A percentile compares a stretch with the other conserved stretches of the same genome.
phyloP scores from a whole-genome alignment of 2,329 filamentous ascomycete genomes.

The Arthrobotrys megalospora region DNA sequence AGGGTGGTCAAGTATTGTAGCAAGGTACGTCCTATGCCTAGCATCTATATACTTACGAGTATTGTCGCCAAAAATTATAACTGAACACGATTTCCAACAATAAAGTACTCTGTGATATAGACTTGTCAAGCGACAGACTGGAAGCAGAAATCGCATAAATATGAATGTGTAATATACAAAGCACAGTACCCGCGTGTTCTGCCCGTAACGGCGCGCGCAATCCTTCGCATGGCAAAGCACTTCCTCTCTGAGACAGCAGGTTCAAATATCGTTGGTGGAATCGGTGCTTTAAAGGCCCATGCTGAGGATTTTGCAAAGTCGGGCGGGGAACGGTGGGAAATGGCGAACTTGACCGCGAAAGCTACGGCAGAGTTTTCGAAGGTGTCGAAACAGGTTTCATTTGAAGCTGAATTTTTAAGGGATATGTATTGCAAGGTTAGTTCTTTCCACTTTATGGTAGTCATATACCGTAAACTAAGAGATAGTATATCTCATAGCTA shows the following conservation, averaged over 20 bases:
- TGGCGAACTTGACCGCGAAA: conserved; percentile 72
- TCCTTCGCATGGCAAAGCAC: conserved; percentile 71
- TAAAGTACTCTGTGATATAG: conserved; percentile 66
- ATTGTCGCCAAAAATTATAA: neutral
- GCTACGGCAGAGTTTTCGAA: conserved; percentile 73
- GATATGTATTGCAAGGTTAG: conserved; percentile 70
- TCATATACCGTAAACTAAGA: neutral
- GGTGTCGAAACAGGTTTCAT: conserved; percentile 67
- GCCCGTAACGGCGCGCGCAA: conserved; percentile 73
- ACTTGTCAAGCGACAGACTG: conserved; percentile 75
- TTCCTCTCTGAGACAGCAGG: conserved; percentile 68
- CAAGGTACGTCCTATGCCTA: conserved; percentile 69
- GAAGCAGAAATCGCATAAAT: conserved; percentile 73
- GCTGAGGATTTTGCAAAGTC: conserved; percentile 68
- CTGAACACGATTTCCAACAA: conserved; percentile 35
- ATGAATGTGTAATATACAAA: conserved; percentile 73
- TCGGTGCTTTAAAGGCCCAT: conserved; percentile 65
- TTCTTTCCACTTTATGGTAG: neutral
- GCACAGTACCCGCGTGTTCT: conserved; percentile 69
- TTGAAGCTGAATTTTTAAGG: conserved; percentile 66
- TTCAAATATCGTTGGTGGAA: conserved; percentile 69
- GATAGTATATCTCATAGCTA: conserved; percentile 67
- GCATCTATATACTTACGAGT: neutral
- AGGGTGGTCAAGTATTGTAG: conserved; percentile 74
- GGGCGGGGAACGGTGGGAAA: conserved; percentile 69